These are phyloP conservation scores for Bondarzewia mesenterica DNA, from an alignment of 1,284 basidiomycete species.

Conservation along the genomic window DNA sequence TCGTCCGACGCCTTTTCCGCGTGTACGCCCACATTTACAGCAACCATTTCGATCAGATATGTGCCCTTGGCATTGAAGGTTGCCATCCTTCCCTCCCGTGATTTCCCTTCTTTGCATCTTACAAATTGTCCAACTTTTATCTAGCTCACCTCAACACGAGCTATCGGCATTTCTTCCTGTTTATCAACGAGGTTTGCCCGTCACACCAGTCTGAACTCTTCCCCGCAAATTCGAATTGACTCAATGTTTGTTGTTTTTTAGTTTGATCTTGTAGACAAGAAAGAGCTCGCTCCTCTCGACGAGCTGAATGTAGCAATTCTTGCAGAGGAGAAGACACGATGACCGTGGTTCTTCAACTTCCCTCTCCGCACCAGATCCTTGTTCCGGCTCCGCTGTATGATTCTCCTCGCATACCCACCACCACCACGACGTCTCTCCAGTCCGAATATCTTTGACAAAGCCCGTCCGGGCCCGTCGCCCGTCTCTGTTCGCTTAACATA, in stretches of 20 bases:
- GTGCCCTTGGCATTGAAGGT: constrained; percentile 98
- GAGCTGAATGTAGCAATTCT: constrained; percentile 96
- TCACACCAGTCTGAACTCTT: too few relatives aligned
- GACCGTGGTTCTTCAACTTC: constrained; percentile 7
- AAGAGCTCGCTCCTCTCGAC: constrained; percentile 91
- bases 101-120: background rate
- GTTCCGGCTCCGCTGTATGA: too few relatives aligned
- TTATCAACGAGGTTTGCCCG: constrained; percentile 80
- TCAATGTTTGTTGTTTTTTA: constrained; percentile 22
- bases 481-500: too few relatives aligned
- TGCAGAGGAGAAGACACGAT: constrained; percentile 69
- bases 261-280: constrained; percentile 97
- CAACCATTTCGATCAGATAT: constrained; percentile 99
- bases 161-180: constrained; percentile 97
- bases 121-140: constrained; percentile 1
- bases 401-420: too few relatives aligned
- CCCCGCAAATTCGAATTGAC: background rate
- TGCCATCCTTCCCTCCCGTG: constrained; percentile 1
- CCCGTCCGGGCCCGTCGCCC: too few relatives aligned
- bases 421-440: too few relatives aligned
- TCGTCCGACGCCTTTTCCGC: constrained; percentile 88
- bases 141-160: constrained; percentile 97
- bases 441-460: too few relatives aligned
- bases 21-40: constrained; percentile 99
- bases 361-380: background rate